Base-by-base conservation (phyloP, 208 protist genomes). In the Trypanosoma conorhini region DNA sequence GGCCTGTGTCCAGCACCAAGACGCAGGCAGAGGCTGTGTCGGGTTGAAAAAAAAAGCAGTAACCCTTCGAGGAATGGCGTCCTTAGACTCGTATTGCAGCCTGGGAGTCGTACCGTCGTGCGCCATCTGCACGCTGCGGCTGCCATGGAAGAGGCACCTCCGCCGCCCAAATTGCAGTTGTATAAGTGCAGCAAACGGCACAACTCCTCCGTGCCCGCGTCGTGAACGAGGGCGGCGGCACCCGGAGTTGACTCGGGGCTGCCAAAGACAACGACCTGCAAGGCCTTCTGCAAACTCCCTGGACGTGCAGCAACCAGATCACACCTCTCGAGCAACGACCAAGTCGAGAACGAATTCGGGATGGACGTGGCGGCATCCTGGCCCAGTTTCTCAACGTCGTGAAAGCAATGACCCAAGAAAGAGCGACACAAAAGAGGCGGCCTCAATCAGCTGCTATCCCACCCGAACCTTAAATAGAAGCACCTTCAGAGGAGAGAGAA, bases 201-300 rank as follows among this genome's bases (percentile, higher is more conserved):
- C n/a, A 70, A 24, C 24, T 62, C 66, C 17, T 42, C 24, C 35
- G 8, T 54, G 12, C 52, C 13, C 24, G 62, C 30, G 38, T 70
- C 56, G 40, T 70, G 52, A 63, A 70, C 22, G 54, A 70, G 66
- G 21, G 42, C 40, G 26, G 66, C 66, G 28, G 62, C 40, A 51
- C 65, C 65, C 42, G 40, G 54, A 26, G 10, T 62, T 38, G 28
- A 51, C n/a, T 12, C 28, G 28, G 40, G n/a, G 24, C 17, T 40
- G 24, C 35, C 22, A n/a, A 70, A 28, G 4, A 31, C 52, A 44
- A 70, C 55, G 55, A 70, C 7, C 21, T 70, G 66, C 22, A 70
- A 31, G 3, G 62, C 66, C 15, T 62, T 62, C 42, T 46, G 33
- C 15, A 22, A 40, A 22, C 30, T 63, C 22, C 22, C 5, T 35